These are phyloP conservation scores for Penicillium salamii DNA, from an alignment of 495 filamentous ascomycete species.

Conservation along the genomic window DNA sequence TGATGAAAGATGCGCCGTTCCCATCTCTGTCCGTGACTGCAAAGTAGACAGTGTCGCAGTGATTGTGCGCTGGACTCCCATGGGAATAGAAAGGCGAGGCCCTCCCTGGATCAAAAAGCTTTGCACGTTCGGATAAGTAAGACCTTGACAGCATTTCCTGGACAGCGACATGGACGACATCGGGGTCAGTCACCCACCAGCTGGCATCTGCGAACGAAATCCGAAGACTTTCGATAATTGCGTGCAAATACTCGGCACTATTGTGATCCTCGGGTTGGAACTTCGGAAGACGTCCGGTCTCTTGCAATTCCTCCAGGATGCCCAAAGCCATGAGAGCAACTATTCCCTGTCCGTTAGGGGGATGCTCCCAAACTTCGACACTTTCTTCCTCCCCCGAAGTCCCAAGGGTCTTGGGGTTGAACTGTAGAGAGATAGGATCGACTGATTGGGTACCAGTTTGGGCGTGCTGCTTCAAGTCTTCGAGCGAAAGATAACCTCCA, in stretches of 20 bases:
- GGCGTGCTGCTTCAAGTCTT: slow-evolving; percentile 75
- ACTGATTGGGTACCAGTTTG: slow-evolving; percentile 73
- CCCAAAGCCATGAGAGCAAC: slow-evolving; percentile 93
- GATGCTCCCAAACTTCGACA: slow-evolving; percentile 93
- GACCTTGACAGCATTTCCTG: slow-evolving; percentile 57
- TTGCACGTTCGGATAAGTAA: slow-evolving; percentile 74
- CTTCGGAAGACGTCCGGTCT: slow-evolving; percentile 60
- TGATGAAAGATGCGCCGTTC: slow-evolving; percentile 95
- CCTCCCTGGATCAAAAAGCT: slow-evolving; percentile 60
- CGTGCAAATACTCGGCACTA: slow-evolving; percentile 82
- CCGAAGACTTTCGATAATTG: slow-evolving; percentile 82
- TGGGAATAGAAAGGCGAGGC: slow-evolving; percentile 57
- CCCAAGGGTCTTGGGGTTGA: slow-evolving; percentile 51
- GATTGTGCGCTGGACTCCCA: slow-evolving; percentile 66
- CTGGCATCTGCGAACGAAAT: slow-evolving; percentile 88
- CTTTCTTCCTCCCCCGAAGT: slow-evolving; percentile 48
- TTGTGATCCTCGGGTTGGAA: slow-evolving; percentile 67
- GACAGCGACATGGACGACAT: too few relatives aligned
- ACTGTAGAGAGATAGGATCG: slow-evolving; percentile 76
- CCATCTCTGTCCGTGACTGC: slow-evolving; percentile 73
- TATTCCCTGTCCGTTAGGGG: slow-evolving; percentile 94
- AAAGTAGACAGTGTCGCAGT: slow-evolving; percentile 92
- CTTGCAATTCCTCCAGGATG: slow-evolving; percentile 82
- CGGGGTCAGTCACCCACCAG: slow-evolving; percentile 88
- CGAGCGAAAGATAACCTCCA: slow-evolving; percentile 74